A percentile compares a stretch with the other conserved stretches of the same genome.
Evolutionary conservation across 2,329 filamentous ascomycete species (phyloP).

Genomic region (Apiospora sp.): DNA sequence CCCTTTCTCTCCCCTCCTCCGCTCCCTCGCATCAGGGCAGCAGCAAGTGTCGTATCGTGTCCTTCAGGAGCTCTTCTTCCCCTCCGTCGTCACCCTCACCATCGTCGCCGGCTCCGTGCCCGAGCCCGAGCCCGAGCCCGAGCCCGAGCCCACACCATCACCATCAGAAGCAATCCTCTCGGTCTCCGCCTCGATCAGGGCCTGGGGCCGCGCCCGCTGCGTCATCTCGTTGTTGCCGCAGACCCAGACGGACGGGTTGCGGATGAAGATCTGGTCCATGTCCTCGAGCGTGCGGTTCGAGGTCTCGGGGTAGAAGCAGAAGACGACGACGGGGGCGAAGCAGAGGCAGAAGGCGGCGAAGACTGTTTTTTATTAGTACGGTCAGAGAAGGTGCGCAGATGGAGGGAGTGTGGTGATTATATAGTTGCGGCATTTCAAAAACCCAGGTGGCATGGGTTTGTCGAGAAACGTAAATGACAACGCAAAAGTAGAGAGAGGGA

Average conservation of each 20-base stretch:
- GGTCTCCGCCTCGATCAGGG: constrained; percentile 32
- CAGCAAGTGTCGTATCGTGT: background rate
- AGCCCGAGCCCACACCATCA: background rate
- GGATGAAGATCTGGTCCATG: constrained; percentile 35
- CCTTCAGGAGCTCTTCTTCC: background rate
- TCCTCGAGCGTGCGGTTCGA: constrained; percentile 62
- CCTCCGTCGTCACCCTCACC: background rate
- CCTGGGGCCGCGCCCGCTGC: constrained; percentile 31
- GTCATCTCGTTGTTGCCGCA: constrained; percentile 35
- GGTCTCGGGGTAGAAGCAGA: constrained; percentile 55
- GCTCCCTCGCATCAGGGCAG: background rate
- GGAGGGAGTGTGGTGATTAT: no score
- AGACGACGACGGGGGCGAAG: constrained; percentile 50
- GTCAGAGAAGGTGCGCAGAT: background rate
- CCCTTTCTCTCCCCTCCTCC: no score
- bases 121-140: background rate
- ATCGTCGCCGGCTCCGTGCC: background rate
- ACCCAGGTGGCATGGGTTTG: background rate
- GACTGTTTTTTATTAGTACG: constrained; percentile 31
- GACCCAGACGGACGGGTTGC: constrained; percentile 35
- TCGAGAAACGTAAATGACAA: no score
- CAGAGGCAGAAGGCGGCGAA: constrained; percentile 37
- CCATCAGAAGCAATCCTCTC: constrained; percentile 28
- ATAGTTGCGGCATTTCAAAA: no score
- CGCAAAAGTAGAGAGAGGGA: no score